Evolutionary conservation across 352 stramenopile genomes (phyloP).

Genomic region (Peronospora tabacina): DNA sequence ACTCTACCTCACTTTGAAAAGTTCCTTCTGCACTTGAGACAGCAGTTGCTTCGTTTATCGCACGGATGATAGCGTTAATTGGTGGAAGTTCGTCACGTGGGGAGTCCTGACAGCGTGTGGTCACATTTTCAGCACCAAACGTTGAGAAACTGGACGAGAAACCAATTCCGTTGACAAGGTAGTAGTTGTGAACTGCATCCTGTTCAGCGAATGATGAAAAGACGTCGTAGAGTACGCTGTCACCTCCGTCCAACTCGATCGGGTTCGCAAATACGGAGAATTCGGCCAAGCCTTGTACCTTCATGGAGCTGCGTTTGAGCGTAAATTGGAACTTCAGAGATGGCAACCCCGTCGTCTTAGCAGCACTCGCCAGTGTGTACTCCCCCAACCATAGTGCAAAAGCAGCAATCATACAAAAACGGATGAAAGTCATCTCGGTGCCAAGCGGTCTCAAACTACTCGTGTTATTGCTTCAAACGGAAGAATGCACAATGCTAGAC

Average conservation of each 20-base stretch:
- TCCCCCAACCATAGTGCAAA: background rate
- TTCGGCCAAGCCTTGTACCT: constrained; percentile 24
- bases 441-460: background rate
- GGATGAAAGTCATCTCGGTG: background rate
- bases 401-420: background rate
- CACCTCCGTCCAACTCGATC: constrained; percentile 4
- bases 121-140: constrained; percentile 1
- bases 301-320: constrained; percentile 26
- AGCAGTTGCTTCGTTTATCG: constrained; percentile 11
- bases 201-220: constrained; percentile 22
- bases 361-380: background rate
- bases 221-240: constrained; percentile 28
- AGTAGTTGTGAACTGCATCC: constrained; percentile 22
- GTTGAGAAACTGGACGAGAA: constrained; percentile 10
- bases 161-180: constrained; percentile 21
- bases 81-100: constrained; percentile 11
- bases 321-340: constrained; percentile 26
- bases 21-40: constrained; percentile 5
- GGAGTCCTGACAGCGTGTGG: constrained; percentile 12
- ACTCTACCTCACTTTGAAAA: constrained; percentile 11
- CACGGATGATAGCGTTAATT: constrained; percentile 23
- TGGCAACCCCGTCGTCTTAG: constrained; percentile 4
- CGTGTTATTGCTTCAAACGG: background rate
- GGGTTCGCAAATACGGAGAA: constrained; percentile 31
- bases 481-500: constrained; percentile 9